These are phyloP conservation scores for Strobilomyces echinocephalus DNA, from an alignment of 768 basidiomycete species.

Conservation along the genomic window DNA sequence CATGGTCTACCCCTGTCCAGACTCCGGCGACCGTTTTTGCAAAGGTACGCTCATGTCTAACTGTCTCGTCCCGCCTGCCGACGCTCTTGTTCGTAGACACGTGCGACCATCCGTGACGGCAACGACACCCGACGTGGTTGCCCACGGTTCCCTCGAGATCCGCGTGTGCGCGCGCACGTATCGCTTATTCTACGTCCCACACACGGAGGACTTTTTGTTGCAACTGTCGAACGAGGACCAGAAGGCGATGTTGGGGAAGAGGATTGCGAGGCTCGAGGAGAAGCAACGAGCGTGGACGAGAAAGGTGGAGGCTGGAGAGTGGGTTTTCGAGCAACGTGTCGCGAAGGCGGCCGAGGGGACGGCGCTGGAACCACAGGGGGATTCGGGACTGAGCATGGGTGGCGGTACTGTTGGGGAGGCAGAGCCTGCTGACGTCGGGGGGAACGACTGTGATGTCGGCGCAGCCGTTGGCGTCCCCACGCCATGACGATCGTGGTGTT, in stretches of 20 bases:
- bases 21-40: slow-evolving; percentile 59
- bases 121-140: slow-evolving; percentile 40
- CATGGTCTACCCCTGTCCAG: slow-evolving; percentile 46
- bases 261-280: slow-evolving; percentile 3
- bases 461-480: neutral
- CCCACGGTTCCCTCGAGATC: slow-evolving; percentile 67
- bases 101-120: slow-evolving; percentile 14
- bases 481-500: slow-evolving; percentile 6
- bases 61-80: neutral
- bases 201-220: slow-evolving; percentile 24
- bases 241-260: neutral
- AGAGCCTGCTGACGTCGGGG: neutral
- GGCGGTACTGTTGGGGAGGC: neutral
- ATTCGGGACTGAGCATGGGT: neutral
- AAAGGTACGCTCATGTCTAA: slow-evolving; percentile 41
- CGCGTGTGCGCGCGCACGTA: slow-evolving; percentile 58
- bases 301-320: slow-evolving; percentile 12
- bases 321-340: slow-evolving; percentile 5
- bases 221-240: slow-evolving; percentile 8
- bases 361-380: neutral
- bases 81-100: slow-evolving; percentile 15
- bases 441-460: neutral
- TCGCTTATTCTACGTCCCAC: slow-evolving; percentile 24
- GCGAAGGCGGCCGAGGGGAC: neutral
- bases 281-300: slow-evolving; percentile 14